Evolutionary conservation across 2,329 filamentous ascomycete species (phyloP), one percentile per base, ranked within the genome.

Genomic region (Alternaria infectoria): DNA sequence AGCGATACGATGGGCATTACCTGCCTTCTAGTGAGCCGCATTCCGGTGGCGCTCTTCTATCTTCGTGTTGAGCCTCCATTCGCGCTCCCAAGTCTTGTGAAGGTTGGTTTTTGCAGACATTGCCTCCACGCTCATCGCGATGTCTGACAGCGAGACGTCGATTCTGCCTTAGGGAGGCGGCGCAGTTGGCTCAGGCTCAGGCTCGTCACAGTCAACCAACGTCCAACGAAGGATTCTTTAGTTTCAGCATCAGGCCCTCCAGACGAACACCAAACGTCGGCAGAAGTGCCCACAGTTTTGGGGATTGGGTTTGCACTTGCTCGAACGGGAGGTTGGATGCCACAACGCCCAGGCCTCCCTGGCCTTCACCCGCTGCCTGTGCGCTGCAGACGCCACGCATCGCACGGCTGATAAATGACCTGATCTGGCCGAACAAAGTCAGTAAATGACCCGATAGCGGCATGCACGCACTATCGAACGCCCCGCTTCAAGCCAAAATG

Each of bases 21-120:
- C 52, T 56, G 11, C 57, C 62, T 51, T 54, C 59, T 59, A 54
- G 64, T 70, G 74, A 79, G 74, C 76, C 76, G 76, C 75, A 77
- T 72, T 54, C 46, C 47, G 30, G 49, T 59, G 63, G 58, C 65
- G 68, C 69, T 66, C 68, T 52, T 61, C 54, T 61, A 66, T 54
- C 25, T 62, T 72, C 67, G 75, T 74, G 73, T 69, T 73, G 67
- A 72, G 68, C 62, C 71, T 74, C 25, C 43, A 77, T 77, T 74
- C 69, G 77, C 64, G 65, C 69, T 59, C 49, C 44, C 21, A 36
- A 17, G 36, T 51, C 62, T 61, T 63, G 56, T 46, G 44, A 17
- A 43, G 65, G 70, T 70, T 71, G 67, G 64, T 45, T 46, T 49
- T 60, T 62, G 23, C 21, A 59, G 36, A 2, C 69, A 68, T 61